Conservation (phyloP, 1,139 yeast species). For the Debaryomycetaceae sp. region DNA sequence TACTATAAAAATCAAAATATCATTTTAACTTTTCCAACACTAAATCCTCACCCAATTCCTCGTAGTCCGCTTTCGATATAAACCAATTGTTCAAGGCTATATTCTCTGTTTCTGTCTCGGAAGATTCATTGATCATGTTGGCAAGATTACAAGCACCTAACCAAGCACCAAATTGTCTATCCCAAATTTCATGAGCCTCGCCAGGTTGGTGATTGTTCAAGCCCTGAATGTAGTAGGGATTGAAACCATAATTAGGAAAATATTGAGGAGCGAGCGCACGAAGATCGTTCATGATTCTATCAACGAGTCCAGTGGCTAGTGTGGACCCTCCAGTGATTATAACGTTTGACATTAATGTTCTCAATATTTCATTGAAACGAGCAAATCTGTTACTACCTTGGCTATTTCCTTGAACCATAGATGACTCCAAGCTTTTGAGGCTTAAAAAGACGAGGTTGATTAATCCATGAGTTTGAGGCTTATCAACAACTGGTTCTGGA, state of each 20-base stretch:
- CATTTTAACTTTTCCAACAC: constrained; percentile 54
- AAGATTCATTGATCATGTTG: constrained; percentile 44
- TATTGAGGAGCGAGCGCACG: constrained; percentile 40
- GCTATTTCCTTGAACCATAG: constrained; percentile 24
- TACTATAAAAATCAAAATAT: constrained; percentile 3
- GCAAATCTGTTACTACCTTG: constrained; percentile 27
- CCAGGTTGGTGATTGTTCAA: constrained; percentile 23
- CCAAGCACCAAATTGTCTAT: constrained; percentile 60
- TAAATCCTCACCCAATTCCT: constrained; percentile 58
- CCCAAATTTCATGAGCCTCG: constrained; percentile 42
- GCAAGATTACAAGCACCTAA: constrained; percentile 65
- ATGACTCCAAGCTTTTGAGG: constrained; percentile 33
- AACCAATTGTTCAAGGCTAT: constrained; percentile 53
- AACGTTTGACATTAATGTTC: constrained; percentile 50
- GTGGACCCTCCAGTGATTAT: constrained; percentile 68
- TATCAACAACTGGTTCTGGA: constrained; percentile 37
- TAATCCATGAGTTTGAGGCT: constrained; percentile 40
- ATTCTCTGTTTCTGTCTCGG: constrained; percentile 36
- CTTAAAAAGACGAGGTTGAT: constrained; percentile 37
- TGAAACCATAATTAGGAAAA: constrained; percentile 47
- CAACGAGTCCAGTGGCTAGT: constrained; percentile 56
- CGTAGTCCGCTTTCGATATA: constrained; percentile 54
- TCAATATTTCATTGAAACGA: constrained; percentile 40
- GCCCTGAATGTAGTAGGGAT: constrained; percentile 10
- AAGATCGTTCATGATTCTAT: constrained; percentile 58